Conservation (phyloP, 495 filamentous ascomycete species). For the Neurospora sp. region DNA sequence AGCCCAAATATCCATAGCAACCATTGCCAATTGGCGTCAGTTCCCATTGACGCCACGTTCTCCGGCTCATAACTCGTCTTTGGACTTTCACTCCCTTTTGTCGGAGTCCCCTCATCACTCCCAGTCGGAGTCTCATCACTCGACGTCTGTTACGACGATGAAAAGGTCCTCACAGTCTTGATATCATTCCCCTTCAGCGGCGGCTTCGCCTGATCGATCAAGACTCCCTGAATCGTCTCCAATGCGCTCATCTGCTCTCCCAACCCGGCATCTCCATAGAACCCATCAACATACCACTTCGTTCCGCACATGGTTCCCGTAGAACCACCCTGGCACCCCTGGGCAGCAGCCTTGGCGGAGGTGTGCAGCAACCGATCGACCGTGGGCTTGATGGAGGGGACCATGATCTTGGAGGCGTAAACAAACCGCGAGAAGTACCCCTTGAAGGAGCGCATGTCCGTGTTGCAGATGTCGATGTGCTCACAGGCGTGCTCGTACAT, state of each 20-base stretch:
- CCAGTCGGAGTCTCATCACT: neutral
- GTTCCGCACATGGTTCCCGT: conserved; percentile 56
- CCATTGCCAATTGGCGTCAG: neutral
- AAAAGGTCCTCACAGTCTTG: conserved; percentile 24
- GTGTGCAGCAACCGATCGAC: conserved; percentile 44
- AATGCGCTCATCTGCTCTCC: conserved; percentile 65
- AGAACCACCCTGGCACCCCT: conserved; percentile 49
- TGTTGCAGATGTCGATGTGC: conserved; percentile 47
- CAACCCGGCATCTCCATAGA: conserved; percentile 51
- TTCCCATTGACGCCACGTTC: neutral
- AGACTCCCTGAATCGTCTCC: conserved; percentile 52
- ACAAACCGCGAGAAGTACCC: conserved; percentile 70
- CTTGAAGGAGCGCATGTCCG: conserved; percentile 72
- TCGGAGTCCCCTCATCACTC: neutral
- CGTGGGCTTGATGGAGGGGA: conserved; percentile 40
- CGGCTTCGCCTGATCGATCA: conserved; percentile 27
- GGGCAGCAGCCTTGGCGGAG: conserved; percentile 55
- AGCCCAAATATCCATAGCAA: neutral
- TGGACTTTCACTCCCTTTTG: neutral
- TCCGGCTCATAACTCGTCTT: neutral
- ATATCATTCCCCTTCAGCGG: conserved; percentile 35
- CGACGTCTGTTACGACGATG: neutral
- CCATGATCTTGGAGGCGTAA: conserved; percentile 49
- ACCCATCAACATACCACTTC: conserved; percentile 53
- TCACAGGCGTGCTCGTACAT: conserved; percentile 72